Conservation (phyloP, 2,329 filamentous ascomycete genomes). For the Fusarium phyllophilum region DNA sequence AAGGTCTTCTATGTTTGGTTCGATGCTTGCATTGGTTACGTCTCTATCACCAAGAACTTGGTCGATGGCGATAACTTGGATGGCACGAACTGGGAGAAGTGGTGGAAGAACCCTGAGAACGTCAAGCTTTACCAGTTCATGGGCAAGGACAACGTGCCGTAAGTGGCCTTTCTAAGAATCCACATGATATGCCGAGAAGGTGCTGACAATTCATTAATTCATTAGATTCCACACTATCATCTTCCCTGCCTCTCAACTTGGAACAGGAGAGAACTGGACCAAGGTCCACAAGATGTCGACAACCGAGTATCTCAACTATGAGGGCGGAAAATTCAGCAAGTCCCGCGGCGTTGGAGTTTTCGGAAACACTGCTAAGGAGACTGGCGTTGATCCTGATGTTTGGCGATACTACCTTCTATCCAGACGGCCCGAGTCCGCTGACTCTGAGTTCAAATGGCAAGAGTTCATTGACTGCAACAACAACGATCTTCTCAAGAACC, state of each 20-base stretch:
- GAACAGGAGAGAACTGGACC: constrained; percentile 87
- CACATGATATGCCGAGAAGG: neutral
- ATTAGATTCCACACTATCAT: constrained; percentile 78
- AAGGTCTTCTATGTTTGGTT: constrained; percentile 95
- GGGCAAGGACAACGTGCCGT: constrained; percentile 76
- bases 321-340: constrained; percentile 92
- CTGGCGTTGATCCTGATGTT: constrained; percentile 85
- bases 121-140: constrained; percentile 95
- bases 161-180: constrained; percentile 48
- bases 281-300: constrained; percentile 89
- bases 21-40: constrained; percentile 91
- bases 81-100: constrained; percentile 83
- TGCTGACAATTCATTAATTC: constrained; percentile 13
- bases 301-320: constrained; percentile 88
- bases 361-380: constrained; percentile 87
- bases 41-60: constrained; percentile 93
- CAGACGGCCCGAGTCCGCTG: constrained; percentile 83
- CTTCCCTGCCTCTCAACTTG: constrained; percentile 88
- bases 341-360: constrained; percentile 91
- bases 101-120: constrained; percentile 92
- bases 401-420: constrained; percentile 93
- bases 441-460: constrained; percentile 91
- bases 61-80: constrained; percentile 64
- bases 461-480: constrained; percentile 88
- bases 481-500: constrained; percentile 82